phyloP scores from a whole-genome alignment of 1,284 basidiomycete species.

The Rhodofomes roseus region DNA sequence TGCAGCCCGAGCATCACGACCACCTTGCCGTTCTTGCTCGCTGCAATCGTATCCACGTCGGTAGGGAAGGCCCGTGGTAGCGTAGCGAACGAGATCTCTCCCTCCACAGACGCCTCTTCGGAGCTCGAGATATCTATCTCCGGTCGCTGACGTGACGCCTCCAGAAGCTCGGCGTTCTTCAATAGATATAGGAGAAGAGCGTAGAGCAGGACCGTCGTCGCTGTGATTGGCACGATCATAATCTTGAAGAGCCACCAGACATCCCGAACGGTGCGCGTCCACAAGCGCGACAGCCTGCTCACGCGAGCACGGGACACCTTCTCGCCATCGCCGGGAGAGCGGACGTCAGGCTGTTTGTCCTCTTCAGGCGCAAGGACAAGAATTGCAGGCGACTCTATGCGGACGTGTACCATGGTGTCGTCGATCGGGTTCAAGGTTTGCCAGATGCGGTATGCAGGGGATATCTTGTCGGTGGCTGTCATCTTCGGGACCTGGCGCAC shows the following conservation, averaged over 20 bases:
- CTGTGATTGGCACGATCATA: slow-evolving; percentile 80
- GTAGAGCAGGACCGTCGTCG: slow-evolving; percentile 75
- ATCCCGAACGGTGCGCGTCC: slow-evolving; percentile 47
- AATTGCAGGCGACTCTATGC: slow-evolving; percentile 77
- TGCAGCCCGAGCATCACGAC: slow-evolving; percentile 73
- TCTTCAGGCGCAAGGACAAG: slow-evolving; percentile 57
- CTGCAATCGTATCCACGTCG: slow-evolving; percentile 80
- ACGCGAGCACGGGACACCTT: slow-evolving; percentile 37
- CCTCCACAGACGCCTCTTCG: slow-evolving; percentile 38
- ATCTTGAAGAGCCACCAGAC: slow-evolving; percentile 78
- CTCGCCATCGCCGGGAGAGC: slow-evolving; percentile 16
- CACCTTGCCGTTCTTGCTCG: slow-evolving; percentile 60
- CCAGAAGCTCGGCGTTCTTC: slow-evolving; percentile 88
- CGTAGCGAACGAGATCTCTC: slow-evolving; percentile 57
- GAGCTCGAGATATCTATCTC: slow-evolving; percentile 32
- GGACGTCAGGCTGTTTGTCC: slow-evolving; percentile 12
- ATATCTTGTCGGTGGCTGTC: slow-evolving; percentile 26
- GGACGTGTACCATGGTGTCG: slow-evolving; percentile 70
- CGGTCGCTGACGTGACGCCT: slow-evolving; percentile 71
- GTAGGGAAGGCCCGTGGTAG: slow-evolving; percentile 74
- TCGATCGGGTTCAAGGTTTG: slow-evolving; percentile 74
- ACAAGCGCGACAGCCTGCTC: slow-evolving; percentile 42
- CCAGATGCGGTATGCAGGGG: slow-evolving; percentile 74
- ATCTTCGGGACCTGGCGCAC: slow-evolving; percentile 28
- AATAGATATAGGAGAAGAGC: slow-evolving; percentile 83